Evolutionary conservation across 2,329 filamentous ascomycete genomes (phyloP).

Genomic region (Microdochium paspali): DNA sequence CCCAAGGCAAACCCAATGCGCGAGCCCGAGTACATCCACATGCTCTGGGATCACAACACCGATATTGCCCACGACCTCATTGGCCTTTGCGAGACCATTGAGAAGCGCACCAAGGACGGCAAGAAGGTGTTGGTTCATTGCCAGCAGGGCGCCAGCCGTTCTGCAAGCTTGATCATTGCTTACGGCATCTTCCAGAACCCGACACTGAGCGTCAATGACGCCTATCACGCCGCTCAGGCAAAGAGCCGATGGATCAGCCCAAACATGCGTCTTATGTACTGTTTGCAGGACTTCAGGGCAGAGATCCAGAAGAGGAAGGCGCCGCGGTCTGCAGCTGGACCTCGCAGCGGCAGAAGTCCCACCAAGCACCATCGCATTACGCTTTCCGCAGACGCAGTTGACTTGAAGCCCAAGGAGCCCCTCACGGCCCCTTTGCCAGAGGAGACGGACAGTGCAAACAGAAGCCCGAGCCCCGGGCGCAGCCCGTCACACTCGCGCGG

Average conservation of each 20-base stretch:
- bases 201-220: conserved; percentile 68
- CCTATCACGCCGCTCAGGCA: conserved; percentile 70
- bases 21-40: conserved; percentile 74
- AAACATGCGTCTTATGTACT: conserved; percentile 89
- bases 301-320: conserved; percentile 43
- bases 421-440: conserved; percentile 51
- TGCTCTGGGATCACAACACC: conserved; percentile 83
- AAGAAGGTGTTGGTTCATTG: conserved; percentile 79
- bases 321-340: conserved; percentile 36
- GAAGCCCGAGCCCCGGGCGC: conserved; percentile 28
- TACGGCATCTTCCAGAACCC: conserved; percentile 77
- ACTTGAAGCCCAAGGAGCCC: conserved; percentile 42
- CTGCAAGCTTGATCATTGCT: conserved; percentile 77
- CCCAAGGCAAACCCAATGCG: conserved; percentile 40
- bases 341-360: conserved; percentile 41
- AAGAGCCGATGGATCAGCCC: conserved; percentile 83
- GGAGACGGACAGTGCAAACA: conserved; percentile 36
- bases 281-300: conserved; percentile 72
- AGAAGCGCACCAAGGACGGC: conserved; percentile 59
- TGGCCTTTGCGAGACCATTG: conserved; percentile 66
- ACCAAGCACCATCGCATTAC: conserved; percentile 48
- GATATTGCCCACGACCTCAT: conserved; percentile 73
- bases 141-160: conserved; percentile 78
- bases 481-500: conserved; percentile 38
- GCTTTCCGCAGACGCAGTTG: conserved; percentile 49